phyloP scores from a whole-genome alignment of 345 rosid species.

The Pistacia vera region DNA sequence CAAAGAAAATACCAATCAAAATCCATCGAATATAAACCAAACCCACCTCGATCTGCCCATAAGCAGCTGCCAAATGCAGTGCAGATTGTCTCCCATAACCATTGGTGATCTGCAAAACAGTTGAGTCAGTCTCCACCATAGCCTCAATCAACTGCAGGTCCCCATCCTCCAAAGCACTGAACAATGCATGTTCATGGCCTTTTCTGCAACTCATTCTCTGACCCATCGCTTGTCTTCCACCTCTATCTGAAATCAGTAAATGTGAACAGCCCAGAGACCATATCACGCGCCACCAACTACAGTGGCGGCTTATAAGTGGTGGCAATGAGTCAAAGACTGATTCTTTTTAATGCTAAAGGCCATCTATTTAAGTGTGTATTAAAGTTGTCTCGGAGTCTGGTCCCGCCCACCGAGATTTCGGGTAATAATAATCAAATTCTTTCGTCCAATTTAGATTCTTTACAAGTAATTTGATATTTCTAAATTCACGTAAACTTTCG shows the following conservation, averaged over 20 bases:
- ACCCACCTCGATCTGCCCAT: slow-evolving; percentile 50
- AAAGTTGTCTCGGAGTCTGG: slow-evolving; percentile 21
- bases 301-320: slow-evolving; percentile 10
- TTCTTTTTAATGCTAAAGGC: slow-evolving; percentile 5
- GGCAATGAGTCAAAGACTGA: slow-evolving; percentile 11
- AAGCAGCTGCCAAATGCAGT: slow-evolving; percentile 46
- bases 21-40: slow-evolving; percentile 1
- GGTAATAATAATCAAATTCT: slow-evolving; percentile 17
- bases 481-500: slow-evolving; percentile 7
- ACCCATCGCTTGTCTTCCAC: slow-evolving; percentile 26
- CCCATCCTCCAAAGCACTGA: slow-evolving; percentile 34
- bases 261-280: neutral
- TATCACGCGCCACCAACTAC: slow-evolving; percentile 25
- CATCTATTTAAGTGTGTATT: neutral
- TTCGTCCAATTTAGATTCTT: neutral
- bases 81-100: slow-evolving; percentile 35
- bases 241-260: neutral
- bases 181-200: slow-evolving; percentile 32
- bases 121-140: slow-evolving; percentile 39
- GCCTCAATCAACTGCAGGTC: slow-evolving; percentile 32
- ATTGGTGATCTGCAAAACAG: slow-evolving; percentile 25
- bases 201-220: slow-evolving; percentile 40
- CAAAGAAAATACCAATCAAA: neutral
- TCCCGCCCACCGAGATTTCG: slow-evolving; percentile 32
- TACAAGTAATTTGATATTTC: neutral